phyloP scores from a whole-genome alignment of 1,284 basidiomycete genomes.

The Ganoderma resinaceum region DNA sequence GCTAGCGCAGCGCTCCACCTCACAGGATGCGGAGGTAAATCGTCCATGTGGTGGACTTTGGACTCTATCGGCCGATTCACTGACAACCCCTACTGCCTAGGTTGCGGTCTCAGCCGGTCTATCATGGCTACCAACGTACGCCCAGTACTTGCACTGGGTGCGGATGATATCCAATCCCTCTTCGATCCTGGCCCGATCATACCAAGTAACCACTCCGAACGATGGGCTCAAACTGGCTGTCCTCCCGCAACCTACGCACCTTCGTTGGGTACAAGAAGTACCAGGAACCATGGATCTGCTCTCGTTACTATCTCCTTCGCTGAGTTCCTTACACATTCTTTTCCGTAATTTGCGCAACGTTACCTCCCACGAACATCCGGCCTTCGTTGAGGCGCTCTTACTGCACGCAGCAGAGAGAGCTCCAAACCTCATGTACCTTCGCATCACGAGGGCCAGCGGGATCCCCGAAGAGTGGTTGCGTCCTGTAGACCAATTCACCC shows the following conservation, averaged over 20 bases:
- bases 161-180: not conserved
- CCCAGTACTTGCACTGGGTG: not conserved
- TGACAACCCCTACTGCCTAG: not conserved
- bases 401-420: not conserved
- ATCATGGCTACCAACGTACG: slow-evolving; percentile 1
- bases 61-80: not conserved
- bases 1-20: not conserved
- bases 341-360: not conserved
- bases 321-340: slow-evolving; percentile 9
- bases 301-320: not conserved
- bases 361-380: not conserved
- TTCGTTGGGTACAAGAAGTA: slow-evolving; percentile 13
- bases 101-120: not conserved
- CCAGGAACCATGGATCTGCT: slow-evolving; percentile 2
- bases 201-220: not conserved
- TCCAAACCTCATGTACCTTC: slow-evolving; percentile 11
- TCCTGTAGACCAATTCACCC: not conserved
- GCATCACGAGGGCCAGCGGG: slow-evolving; percentile 11
- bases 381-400: slow-evolving; percentile 10
- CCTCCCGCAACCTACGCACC: not conserved
- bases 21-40: not conserved
- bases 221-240: not conserved
- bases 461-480: slow-evolving; percentile 12
- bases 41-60: not conserved
- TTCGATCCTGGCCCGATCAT: no score